Conservation (phyloP, 2,329 filamentous ascomycete species). For the Trichoderma guizhouense region DNA sequence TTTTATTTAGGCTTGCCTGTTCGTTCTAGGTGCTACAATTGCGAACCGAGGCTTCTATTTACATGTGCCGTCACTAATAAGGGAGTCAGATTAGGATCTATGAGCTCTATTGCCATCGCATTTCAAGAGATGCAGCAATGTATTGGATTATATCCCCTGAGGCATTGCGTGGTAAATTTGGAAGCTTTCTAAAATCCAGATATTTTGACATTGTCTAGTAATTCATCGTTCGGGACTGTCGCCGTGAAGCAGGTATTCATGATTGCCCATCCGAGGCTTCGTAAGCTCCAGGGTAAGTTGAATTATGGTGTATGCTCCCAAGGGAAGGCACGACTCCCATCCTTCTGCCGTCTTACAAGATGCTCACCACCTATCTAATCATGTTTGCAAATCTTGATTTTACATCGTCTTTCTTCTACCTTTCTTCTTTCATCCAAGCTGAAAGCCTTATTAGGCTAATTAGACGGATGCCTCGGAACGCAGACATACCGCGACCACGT, state of each 20-base stretch:
- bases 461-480: neutral
- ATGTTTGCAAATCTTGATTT: neutral
- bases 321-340: neutral
- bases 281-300: neutral
- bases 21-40: neutral
- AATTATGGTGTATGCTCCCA: neutral
- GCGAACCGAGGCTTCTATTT: neutral
- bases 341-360: neutral
- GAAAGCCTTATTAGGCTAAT: neutral
- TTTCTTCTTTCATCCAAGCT: neutral
- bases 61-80: fast-evolving
- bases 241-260: neutral
- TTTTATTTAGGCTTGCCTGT: neutral
- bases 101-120: neutral
- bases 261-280: neutral
- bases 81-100: neutral
- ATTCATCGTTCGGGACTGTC: too few species aligned
- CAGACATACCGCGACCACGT: neutral
- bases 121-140: too few species aligned
- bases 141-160: fast-evolving
- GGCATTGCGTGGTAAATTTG: fast-evolving
- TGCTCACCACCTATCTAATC: neutral
- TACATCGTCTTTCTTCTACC: neutral
- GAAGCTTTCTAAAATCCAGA: too few species aligned
- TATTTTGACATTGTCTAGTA: too few species aligned